Evolutionary conservation across 2,329 filamentous ascomycete genomes (phyloP).

Genomic region (Aspergillus intermedius): DNA sequence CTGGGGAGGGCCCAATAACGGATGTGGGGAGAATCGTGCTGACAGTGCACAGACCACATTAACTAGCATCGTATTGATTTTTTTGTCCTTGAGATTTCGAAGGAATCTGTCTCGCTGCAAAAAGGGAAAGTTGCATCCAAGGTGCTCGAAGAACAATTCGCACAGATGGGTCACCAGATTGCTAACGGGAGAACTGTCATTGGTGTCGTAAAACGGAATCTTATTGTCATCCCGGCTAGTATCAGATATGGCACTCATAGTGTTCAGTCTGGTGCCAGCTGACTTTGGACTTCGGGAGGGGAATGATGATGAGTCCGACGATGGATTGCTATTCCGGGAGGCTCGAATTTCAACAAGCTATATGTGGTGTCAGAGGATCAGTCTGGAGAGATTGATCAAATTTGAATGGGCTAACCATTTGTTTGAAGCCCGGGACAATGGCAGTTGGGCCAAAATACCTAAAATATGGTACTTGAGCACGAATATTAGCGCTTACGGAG

Average conservation of each 20-base stretch:
- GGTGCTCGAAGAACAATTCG: constrained; percentile 71
- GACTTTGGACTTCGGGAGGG: constrained; percentile 30
- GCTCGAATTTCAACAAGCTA: constrained; percentile 53
- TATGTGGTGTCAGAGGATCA: constrained; percentile 45
- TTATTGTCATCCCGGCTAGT: constrained; percentile 27
- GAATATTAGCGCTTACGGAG: constrained; percentile 29
- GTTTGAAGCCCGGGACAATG: constrained; percentile 86
- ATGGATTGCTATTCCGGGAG: constrained; percentile 34
- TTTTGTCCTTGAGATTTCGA: constrained; percentile 70
- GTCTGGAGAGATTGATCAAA: background rate
- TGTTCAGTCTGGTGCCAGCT: constrained; percentile 13
- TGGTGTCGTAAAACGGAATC: constrained; percentile 69
- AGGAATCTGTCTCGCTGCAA: constrained; percentile 66
- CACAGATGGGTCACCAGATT: constrained; percentile 69
- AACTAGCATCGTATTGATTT: constrained; percentile 75
- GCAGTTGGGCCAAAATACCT: constrained; percentile 86
- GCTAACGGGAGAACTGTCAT: constrained; percentile 63
- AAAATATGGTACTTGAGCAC: constrained; percentile 68
- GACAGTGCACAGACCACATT: constrained; percentile 79
- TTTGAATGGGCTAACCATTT: constrained; percentile 58
- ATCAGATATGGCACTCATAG: constrained; percentile 16
- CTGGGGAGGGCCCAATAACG: constrained; percentile 43
- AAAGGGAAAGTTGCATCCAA: constrained; percentile 84
- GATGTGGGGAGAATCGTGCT: constrained; percentile 66
- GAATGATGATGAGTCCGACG: constrained; percentile 32